Percentiles rank a stretch among this genome's conserved stretches.
Conservation (phyloP, 768 basidiomycete species). For the Boletus speciosus region DNA sequence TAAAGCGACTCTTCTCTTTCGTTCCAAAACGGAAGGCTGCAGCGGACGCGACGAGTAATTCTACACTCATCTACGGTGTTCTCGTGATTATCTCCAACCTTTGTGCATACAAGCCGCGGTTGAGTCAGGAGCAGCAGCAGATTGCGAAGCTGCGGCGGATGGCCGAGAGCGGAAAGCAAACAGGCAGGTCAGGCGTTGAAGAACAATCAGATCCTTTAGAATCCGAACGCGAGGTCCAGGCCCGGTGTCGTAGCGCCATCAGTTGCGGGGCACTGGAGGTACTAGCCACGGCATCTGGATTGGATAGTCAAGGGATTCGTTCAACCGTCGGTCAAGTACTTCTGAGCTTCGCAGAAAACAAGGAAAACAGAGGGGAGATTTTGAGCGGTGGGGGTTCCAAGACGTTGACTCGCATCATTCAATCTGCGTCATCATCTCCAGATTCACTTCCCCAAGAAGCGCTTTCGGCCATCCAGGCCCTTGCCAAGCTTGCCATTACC, state of each 20-base stretch:
- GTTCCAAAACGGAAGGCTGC: slow-evolving; percentile 47
- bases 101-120: slow-evolving; percentile 61
- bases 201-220: slow-evolving; percentile 45
- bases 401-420: slow-evolving; percentile 56
- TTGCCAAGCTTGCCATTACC: slow-evolving; percentile 92
- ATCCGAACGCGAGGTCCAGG: slow-evolving; percentile 61
- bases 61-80: slow-evolving; percentile 72
- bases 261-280: slow-evolving; percentile 62
- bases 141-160: slow-evolving; percentile 76
- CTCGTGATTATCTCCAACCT: slow-evolving; percentile 75
- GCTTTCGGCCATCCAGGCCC: slow-evolving; percentile 74
- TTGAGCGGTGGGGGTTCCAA: slow-evolving; percentile 78
- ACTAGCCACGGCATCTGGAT: slow-evolving; percentile 52
- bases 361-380: slow-evolving; percentile 71
- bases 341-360: slow-evolving; percentile 72
- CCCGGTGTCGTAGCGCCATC: slow-evolving; percentile 55
- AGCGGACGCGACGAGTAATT: slow-evolving; percentile 32
- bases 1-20: slow-evolving; percentile 54
- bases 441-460: slow-evolving; percentile 22
- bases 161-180: slow-evolving; percentile 48
- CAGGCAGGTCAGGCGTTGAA: slow-evolving; percentile 27
- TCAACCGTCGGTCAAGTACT: slow-evolving; percentile 56
- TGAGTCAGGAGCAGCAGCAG: slow-evolving; percentile 80
- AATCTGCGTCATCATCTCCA: slow-evolving; percentile 37
- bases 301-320: slow-evolving; percentile 66